phyloP scores from a whole-genome alignment of 352 stramenopile genomes.

The Phytophthora palmivora region DNA sequence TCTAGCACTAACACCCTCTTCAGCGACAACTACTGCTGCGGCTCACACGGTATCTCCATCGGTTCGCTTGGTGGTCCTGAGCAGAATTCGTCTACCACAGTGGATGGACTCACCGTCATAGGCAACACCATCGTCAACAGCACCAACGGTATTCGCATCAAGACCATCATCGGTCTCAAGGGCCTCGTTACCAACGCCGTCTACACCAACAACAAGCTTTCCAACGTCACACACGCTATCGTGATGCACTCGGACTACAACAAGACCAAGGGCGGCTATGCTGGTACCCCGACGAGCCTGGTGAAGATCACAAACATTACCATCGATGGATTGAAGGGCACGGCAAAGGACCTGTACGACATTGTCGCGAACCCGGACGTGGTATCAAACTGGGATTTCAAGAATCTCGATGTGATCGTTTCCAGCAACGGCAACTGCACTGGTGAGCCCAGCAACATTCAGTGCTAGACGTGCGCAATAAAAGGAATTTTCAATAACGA shows the following conservation, averaged over 20 bases:
- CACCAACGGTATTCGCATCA: slow-evolving; percentile 36
- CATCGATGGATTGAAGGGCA: slow-evolving; percentile 27
- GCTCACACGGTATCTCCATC: slow-evolving; percentile 35
- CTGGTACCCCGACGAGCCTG: slow-evolving; percentile 20
- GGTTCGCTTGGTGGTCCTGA: slow-evolving; percentile 17
- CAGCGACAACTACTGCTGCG: slow-evolving; percentile 22
- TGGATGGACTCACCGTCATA: slow-evolving; percentile 24
- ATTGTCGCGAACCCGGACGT: slow-evolving; percentile 32
- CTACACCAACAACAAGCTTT: slow-evolving; percentile 30
- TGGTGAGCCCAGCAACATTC: slow-evolving; percentile 21
- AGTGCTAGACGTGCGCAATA: slow-evolving; percentile 12
- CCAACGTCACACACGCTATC: slow-evolving; percentile 27
- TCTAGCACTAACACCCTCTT: slow-evolving; percentile 29
- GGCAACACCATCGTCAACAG: slow-evolving; percentile 37
- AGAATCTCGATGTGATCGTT: slow-evolving; percentile 16
- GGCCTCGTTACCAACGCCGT: slow-evolving; percentile 23
- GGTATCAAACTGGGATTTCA: slow-evolving; percentile 34
- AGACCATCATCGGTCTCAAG: slow-evolving; percentile 25
- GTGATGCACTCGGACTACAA: slow-evolving; percentile 28
- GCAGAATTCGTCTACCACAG: slow-evolving; percentile 16
- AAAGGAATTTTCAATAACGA: neutral
- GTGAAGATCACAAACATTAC: slow-evolving; percentile 35
- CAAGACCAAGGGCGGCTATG: slow-evolving; percentile 35
- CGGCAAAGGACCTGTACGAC: slow-evolving; percentile 27
- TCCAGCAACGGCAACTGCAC: slow-evolving; percentile 27